phyloP scores from a whole-genome alignment of 2,329 filamentous ascomycete genomes.

The Nothophoma quercina region DNA sequence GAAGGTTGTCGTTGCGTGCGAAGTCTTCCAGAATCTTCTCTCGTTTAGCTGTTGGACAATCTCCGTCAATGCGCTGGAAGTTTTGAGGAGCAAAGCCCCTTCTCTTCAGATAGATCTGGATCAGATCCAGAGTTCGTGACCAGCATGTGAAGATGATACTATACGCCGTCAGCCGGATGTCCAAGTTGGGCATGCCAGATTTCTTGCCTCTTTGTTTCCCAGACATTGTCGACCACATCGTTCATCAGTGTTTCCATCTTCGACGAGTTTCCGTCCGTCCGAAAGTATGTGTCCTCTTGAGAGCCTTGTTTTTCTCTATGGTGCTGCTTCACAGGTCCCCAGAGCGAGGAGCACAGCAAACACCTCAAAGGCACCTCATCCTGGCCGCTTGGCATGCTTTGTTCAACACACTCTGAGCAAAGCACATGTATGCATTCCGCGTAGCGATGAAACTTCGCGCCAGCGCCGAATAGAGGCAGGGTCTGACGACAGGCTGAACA shows the following conservation, averaged over 20 bases:
- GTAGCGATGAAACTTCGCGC: conserved; percentile 32
- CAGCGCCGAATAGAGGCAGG: conserved; percentile 30
- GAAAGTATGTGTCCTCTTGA: conserved; percentile 41
- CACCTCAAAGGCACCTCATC: conserved; percentile 20
- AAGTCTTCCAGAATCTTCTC: conserved; percentile 53
- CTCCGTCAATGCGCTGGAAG: conserved; percentile 57
- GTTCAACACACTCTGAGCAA: conserved; percentile 46
- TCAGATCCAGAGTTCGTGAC: conserved; percentile 39
- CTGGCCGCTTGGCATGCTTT: conserved; percentile 23
- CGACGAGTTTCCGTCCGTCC: conserved; percentile 38
- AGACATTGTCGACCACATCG: conserved; percentile 41
- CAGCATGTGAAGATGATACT: conserved; percentile 46
- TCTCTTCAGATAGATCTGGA: conserved; percentile 22
- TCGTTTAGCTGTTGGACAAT: conserved; percentile 47
- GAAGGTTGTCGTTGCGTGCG: conserved; percentile 23
- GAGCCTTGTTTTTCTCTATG: conserved; percentile 6
- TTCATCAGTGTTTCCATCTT: conserved; percentile 46
- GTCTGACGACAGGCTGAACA: conserved; percentile 43
- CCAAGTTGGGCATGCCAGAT: too few species aligned
- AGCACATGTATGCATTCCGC: conserved; percentile 42
- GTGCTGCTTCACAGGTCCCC: conserved; percentile 1
- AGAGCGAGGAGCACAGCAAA: conserved; percentile 33
- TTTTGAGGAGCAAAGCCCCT: conserved; percentile 4
- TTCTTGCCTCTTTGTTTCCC: conserved; percentile 39
- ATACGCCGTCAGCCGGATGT: neutral